phyloP scores from a whole-genome alignment of 306 rosid genomes.

The Medicago ruthenica region DNA sequence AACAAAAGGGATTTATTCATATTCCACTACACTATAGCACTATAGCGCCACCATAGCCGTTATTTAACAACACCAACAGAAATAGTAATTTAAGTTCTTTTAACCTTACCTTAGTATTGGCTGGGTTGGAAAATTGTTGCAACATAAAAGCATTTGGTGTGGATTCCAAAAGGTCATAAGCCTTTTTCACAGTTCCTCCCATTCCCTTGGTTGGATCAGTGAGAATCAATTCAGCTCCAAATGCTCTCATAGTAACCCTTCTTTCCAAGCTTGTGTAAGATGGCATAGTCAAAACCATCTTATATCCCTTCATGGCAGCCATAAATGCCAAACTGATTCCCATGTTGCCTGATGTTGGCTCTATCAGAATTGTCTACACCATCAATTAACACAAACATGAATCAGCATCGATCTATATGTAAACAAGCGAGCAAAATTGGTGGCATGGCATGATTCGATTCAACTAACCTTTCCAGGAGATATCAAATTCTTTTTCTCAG shows the following conservation, averaged over 20 bases:
- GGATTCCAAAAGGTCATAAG: conserved; percentile 75
- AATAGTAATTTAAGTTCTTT: background rate
- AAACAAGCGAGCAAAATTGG: conserved; percentile 2
- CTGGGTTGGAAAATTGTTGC: conserved; percentile 90
- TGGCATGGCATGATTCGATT: background rate
- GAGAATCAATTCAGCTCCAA: conserved; percentile 85
- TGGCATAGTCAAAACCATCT: conserved; percentile 81
- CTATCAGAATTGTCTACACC: conserved; percentile 73
- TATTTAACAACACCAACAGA: background rate
- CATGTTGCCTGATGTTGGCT: conserved; percentile 95
- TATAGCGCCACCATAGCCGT: too few relatives aligned
- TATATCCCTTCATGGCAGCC: conserved; percentile 85
- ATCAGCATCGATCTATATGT: background rate
- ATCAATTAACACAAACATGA: conserved; percentile 19
- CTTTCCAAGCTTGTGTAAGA: conserved; percentile 57
- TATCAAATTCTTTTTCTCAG: conserved; percentile 54
- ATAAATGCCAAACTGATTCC: conserved; percentile 75
- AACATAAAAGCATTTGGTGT: conserved; percentile 86
- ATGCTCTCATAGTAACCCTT: conserved; percentile 67
- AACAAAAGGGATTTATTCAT: too few relatives aligned
- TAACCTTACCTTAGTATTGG: conserved; percentile 80
- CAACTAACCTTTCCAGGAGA: conserved; percentile 54
- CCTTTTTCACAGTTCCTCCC: conserved; percentile 83
- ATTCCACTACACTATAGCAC: too few relatives aligned
- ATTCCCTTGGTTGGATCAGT: conserved; percentile 77